Evolutionary conservation across 768 basidiomycete species (phyloP).

Genomic region (Mycena vulgaris): DNA sequence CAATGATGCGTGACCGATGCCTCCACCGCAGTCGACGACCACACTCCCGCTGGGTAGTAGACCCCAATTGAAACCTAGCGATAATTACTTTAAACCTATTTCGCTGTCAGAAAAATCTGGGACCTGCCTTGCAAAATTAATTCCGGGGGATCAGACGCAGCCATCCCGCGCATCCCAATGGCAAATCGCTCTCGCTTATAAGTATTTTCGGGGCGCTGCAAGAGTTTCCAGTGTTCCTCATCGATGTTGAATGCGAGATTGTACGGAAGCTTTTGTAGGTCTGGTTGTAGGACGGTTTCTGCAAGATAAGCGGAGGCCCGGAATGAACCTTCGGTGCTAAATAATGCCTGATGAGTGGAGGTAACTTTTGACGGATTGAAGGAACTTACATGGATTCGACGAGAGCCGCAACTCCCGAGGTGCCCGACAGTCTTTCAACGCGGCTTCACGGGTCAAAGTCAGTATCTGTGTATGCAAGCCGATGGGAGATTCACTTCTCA

Average conservation of each 20-base stretch:
- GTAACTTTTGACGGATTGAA: too few relatives aligned
- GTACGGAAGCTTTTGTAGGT: not conserved
- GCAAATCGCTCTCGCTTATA: not conserved
- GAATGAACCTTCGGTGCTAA: slow-evolving; percentile 37
- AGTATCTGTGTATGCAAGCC: not conserved
- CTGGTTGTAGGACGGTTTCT: not conserved
- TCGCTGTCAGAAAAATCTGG: not conserved
- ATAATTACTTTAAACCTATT: not conserved
- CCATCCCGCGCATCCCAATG: slow-evolving; percentile 32
- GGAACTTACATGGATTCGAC: slow-evolving; percentile 30
- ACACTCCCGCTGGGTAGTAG: slow-evolving; percentile 35
- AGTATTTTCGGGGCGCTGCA: slow-evolving; percentile 26
- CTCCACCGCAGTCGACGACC: slow-evolving; percentile 43
- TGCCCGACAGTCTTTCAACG: slow-evolving; percentile 25
- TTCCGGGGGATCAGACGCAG: slow-evolving; percentile 21
- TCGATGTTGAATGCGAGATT: slow-evolving; percentile 4
- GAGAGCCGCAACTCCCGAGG: slow-evolving; percentile 33
- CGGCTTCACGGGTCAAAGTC: not conserved
- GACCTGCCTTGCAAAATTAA: slow-evolving; percentile 19
- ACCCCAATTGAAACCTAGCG: slow-evolving; percentile 40
- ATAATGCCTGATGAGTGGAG: not conserved
- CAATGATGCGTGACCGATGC: not conserved
- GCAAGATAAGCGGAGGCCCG: not conserved
- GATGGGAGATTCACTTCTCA: slow-evolving; percentile 32
- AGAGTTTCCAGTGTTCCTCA: not conserved